Percentiles rank a stretch among this genome's conserved stretches.
Conservation (phyloP, 2,329 filamentous ascomycete genomes). For the Talaromyces marneffei region DNA sequence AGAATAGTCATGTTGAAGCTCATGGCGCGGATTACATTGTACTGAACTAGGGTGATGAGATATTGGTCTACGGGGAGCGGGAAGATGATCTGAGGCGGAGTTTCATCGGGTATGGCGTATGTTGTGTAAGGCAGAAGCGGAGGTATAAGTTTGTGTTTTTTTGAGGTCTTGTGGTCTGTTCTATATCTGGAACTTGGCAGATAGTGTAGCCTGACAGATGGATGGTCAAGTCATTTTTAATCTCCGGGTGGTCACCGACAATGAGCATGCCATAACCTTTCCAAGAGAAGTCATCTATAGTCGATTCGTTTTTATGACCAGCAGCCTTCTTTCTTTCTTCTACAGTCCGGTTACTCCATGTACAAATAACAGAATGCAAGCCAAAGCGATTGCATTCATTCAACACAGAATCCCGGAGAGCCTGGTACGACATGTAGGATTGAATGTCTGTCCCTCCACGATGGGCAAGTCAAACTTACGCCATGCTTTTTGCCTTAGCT, state of each 20-base stretch:
- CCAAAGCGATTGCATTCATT: neutral
- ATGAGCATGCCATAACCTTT: neutral
- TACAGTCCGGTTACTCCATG: neutral
- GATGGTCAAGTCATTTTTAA: neutral
- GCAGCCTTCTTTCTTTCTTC: neutral
- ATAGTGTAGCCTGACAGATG: neutral
- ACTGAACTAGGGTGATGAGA: neutral
- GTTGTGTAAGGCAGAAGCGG: neutral
- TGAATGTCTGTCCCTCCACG: neutral
- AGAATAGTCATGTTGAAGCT: slow-evolving; percentile 1
- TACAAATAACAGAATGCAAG: neutral
- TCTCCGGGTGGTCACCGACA: neutral
- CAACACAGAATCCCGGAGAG: neutral
- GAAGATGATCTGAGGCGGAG: neutral
- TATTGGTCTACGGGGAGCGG: slow-evolving; percentile 2
- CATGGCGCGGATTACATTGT: slow-evolving; percentile 7
- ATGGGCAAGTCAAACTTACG: neutral
- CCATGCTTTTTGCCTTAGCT: neutral
- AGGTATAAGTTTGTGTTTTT: neutral
- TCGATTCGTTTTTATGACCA: no score
- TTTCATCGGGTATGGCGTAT: neutral
- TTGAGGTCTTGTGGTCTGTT: neutral
- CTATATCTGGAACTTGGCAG: neutral
- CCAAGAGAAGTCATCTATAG: neutral
- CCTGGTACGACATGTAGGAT: neutral